Conservation (phyloP, 306 rosid genomes). For the Vicia villosa region DNA sequence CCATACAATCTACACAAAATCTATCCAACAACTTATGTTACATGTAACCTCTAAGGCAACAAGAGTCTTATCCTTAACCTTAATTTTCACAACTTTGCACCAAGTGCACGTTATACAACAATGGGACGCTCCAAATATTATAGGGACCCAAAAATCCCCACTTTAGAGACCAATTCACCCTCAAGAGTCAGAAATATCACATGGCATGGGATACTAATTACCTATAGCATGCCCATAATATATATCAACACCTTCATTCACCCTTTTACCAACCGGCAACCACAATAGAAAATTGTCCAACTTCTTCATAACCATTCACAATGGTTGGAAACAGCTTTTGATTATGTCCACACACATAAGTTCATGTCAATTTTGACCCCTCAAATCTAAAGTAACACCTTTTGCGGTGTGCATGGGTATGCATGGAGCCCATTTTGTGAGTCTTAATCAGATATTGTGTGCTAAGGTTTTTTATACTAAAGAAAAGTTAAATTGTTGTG, state of each 20-base stretch:
- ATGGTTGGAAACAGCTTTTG: slow-evolving; percentile 28
- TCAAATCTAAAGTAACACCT: slow-evolving; percentile 7
- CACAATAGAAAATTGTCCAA: slow-evolving; percentile 31
- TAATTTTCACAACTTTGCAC: background rate
- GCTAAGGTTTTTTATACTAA: background rate
- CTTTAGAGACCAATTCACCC: background rate
- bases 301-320: slow-evolving; percentile 26
- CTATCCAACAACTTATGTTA: too few species aligned
- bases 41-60: too few species aligned
- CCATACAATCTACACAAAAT: too few species aligned
- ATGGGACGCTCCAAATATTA: background rate
- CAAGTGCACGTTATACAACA: background rate
- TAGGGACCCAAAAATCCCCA: background rate
- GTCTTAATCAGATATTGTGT: slow-evolving; percentile 1
- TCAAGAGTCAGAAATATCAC: slow-evolving; percentile 36
- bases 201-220: slow-evolving; percentile 37
- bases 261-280: slow-evolving; percentile 42
- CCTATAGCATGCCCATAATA: background rate
- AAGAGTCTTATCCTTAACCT: too few species aligned
- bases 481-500: background rate
- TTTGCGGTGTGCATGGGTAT: slow-evolving; percentile 2
- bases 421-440: slow-evolving; percentile 29
- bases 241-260: background rate
- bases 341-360: slow-evolving; percentile 33
- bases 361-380: slow-evolving; percentile 16